Evolutionary conservation across 2,329 filamentous ascomycete species (phyloP).

Genomic region (Ascochyta fabae): DNA sequence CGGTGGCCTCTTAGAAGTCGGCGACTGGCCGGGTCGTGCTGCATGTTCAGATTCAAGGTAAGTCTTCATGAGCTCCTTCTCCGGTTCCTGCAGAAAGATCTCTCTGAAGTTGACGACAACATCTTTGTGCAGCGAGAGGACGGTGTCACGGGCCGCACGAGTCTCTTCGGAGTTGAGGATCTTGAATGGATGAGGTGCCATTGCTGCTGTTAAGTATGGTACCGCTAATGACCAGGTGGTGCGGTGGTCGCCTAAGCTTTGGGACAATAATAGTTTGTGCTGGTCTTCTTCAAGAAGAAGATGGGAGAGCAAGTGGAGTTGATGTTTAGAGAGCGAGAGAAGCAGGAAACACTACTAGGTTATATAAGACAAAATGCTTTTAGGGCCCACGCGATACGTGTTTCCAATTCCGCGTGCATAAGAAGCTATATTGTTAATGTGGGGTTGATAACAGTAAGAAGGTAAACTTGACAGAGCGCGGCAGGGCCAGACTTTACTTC

Average conservation of each 20-base stretch:
- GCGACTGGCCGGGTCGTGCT: conserved; percentile 45
- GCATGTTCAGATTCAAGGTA: conserved; percentile 58
- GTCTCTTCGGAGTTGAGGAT: conserved; percentile 64
- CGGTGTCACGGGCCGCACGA: conserved; percentile 56
- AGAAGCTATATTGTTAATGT: conserved; percentile 6
- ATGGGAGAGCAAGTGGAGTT: not conserved
- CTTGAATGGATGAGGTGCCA: conserved; percentile 61
- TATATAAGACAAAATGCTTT: conserved; percentile 5
- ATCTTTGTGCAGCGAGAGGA: conserved; percentile 51
- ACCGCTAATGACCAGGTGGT: not conserved
- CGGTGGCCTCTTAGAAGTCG: conserved; percentile 53
- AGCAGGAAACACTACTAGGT: not conserved
- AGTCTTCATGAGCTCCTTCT: conserved; percentile 56
- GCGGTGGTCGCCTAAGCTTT: not conserved
- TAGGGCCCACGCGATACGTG: not conserved
- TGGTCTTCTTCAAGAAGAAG: not conserved
- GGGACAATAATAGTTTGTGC: not conserved
- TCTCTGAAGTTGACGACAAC: conserved; percentile 55
- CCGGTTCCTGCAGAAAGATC: conserved; percentile 59
- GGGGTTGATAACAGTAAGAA: conserved; percentile 14
- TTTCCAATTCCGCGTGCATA: conserved; percentile 16
- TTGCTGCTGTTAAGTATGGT: conserved; percentile 17
- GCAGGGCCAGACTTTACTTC: not conserved
- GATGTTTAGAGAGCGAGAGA: not conserved
- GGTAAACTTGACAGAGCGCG: conserved; percentile 3